Percentiles rank a stretch among this genome's conserved stretches.
phyloP scores from a whole-genome alignment of 352 stramenopile species.

The Pythium dissotocum region DNA sequence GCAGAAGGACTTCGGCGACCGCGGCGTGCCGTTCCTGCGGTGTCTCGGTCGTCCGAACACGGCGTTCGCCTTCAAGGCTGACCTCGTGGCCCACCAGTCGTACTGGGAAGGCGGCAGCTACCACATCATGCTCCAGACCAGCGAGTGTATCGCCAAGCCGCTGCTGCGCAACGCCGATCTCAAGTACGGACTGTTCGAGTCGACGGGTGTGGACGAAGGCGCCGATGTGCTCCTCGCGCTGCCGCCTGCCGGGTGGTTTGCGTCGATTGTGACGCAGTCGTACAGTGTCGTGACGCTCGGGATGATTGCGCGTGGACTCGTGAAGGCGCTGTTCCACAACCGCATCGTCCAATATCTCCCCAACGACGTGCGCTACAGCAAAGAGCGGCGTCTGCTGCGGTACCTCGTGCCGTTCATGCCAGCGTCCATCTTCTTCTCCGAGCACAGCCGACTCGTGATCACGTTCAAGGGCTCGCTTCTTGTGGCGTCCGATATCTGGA shows the following conservation, averaged over 20 bases:
- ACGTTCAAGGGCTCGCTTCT: constrained; percentile 52
- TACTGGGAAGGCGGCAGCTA: constrained; percentile 53
- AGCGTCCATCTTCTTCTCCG: constrained; percentile 33
- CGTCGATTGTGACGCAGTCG: constrained; percentile 31
- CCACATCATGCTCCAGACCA: constrained; percentile 55
- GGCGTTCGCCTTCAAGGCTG: constrained; percentile 52
- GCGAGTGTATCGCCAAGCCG: constrained; percentile 45
- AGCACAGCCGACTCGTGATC: constrained; percentile 42
- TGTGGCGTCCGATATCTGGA: constrained; percentile 63
- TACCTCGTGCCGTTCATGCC: constrained; percentile 57
- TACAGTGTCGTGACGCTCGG: constrained; percentile 49
- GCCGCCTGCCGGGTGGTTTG: constrained; percentile 44
- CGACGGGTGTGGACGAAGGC: constrained; percentile 34
- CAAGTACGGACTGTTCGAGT: constrained; percentile 48
- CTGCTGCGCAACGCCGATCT: constrained; percentile 36
- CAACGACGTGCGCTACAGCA: constrained; percentile 35
- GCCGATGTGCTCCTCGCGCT: constrained; percentile 45
- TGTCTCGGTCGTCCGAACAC: constrained; percentile 39
- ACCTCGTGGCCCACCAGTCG: constrained; percentile 52
- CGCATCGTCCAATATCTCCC: constrained; percentile 49
- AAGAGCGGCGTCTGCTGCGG: constrained; percentile 29
- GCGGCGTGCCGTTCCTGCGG: constrained; percentile 49
- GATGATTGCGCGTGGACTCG: constrained; percentile 42
- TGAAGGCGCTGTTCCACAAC: constrained; percentile 42
- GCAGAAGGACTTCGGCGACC: constrained; percentile 38